Conservation (phyloP, 208 protist genomes). For the Crithidia acanthocephali region DNA sequence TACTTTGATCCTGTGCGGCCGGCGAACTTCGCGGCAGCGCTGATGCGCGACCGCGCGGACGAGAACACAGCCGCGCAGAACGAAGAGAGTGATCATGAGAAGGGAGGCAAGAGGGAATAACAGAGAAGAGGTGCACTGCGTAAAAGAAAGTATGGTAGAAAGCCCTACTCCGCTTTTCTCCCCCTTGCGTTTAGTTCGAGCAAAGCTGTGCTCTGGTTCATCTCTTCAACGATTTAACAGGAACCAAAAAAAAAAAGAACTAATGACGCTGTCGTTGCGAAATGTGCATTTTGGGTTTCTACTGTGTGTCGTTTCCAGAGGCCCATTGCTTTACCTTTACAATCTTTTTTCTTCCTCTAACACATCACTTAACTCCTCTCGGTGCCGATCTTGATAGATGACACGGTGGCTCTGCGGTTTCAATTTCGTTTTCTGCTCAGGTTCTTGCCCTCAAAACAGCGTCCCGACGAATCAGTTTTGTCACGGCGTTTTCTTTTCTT, state of each 20-base stretch:
- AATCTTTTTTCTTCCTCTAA: too few species aligned
- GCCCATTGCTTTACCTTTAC: not conserved
- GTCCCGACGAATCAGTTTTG: not conserved
- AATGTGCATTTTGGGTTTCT: not conserved
- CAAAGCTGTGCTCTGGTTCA: too few species aligned
- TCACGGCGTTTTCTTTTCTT: not conserved
- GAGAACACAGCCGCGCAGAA: slow-evolving; percentile 1
- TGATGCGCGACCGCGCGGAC: slow-evolving; percentile 9
- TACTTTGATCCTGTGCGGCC: slow-evolving; percentile 97
- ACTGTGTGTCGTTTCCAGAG: not conserved
- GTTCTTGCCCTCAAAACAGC: not conserved
- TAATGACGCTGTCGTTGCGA: too few species aligned
- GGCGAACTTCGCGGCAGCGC: slow-evolving; percentile 23
- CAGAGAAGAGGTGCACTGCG: not conserved
- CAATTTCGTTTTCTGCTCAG: not conserved
- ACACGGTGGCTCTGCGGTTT: not conserved
- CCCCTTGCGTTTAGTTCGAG: too few species aligned
- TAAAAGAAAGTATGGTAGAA: not conserved
- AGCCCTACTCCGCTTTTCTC: not conserved
- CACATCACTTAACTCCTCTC: not conserved
- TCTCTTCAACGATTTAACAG: too few species aligned
- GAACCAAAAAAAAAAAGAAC: too few species aligned
- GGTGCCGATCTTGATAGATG: not conserved
- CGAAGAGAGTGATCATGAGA: slow-evolving; percentile 32
- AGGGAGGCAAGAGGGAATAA: slow-evolving; percentile 9